Evolutionary conservation across 2,329 filamentous ascomycete genomes (phyloP).

Genomic region (Cadophora gregata): DNA sequence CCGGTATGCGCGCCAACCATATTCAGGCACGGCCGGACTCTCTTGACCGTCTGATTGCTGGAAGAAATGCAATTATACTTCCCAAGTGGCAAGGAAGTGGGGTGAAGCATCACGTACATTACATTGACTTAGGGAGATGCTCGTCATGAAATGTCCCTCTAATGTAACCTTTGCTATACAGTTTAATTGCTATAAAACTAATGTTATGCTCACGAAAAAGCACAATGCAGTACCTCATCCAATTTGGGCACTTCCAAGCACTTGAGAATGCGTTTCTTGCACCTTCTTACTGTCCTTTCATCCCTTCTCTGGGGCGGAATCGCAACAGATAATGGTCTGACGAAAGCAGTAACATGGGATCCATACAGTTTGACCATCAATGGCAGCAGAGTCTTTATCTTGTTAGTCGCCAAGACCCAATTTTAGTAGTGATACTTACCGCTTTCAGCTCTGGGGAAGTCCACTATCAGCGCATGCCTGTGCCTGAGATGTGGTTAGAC

Average conservation of each 20-base stretch:
- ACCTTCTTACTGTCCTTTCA: constrained; percentile 36
- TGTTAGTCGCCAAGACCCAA: constrained; percentile 37
- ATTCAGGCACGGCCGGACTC: neutral
- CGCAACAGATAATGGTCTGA: constrained; percentile 50
- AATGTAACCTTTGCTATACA: constrained; percentile 5
- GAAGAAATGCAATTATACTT: constrained; percentile 16
- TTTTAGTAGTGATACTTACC: constrained; percentile 18
- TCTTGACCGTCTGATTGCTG: constrained; percentile 18
- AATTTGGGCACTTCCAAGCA: neutral
- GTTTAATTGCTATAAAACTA: constrained; percentile 14
- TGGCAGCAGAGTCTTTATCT: constrained; percentile 54
- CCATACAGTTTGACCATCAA: constrained; percentile 57
- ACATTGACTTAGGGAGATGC: neutral
- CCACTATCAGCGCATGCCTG: constrained; percentile 58
- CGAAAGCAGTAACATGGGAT: constrained; percentile 56
- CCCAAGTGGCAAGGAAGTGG: neutral
- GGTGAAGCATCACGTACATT: constrained; percentile 7
- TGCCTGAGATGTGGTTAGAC: constrained; percentile 59
- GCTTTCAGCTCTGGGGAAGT: constrained; percentile 49
- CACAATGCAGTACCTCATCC: constrained; percentile 6
- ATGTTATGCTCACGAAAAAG: neutral
- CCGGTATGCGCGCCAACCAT: constrained; percentile 16
- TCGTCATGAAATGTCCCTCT: neutral
- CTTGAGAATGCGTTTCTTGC: constrained; percentile 33
- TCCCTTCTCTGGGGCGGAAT: constrained; percentile 37